Conservation (phyloP, 2,329 filamentous ascomycete genomes). For the Trichoderma harzianum region DNA sequence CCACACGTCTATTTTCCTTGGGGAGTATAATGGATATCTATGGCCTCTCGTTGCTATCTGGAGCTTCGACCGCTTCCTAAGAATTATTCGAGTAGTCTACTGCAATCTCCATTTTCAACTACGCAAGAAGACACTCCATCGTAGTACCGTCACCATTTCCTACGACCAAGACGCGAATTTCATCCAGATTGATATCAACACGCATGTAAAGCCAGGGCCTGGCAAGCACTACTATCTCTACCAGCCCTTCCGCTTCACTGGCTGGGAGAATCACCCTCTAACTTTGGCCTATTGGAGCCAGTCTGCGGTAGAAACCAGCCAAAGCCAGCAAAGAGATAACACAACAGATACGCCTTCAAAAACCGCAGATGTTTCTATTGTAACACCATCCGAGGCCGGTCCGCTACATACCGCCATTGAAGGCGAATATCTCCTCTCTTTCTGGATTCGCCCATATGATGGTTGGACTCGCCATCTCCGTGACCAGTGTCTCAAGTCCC, state of each 20-base stretch:
- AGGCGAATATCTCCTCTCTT: neutral
- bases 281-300: constrained; percentile 29
- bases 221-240: constrained; percentile 41
- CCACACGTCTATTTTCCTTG: constrained; percentile 20
- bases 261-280: constrained; percentile 44
- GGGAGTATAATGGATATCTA: constrained; percentile 19
- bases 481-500: neutral
- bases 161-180: constrained; percentile 36
- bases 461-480: constrained; percentile 7
- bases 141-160: constrained; percentile 29
- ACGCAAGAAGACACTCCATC: constrained; percentile 26
- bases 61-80: constrained; percentile 42
- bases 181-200: constrained; percentile 31
- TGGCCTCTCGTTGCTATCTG: constrained; percentile 45
- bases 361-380: neutral
- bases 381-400: neutral
- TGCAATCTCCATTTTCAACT: constrained; percentile 21
- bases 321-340: neutral
- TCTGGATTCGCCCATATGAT: constrained; percentile 8
- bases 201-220: constrained; percentile 28
- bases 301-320: neutral
- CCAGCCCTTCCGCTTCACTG: constrained; percentile 29
- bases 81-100: constrained; percentile 35
- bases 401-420: neutral
- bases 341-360: neutral